Evolutionary conservation across 805 yeast species (phyloP).

Genomic region (Sugiyamaella qingdaonensis): DNA sequence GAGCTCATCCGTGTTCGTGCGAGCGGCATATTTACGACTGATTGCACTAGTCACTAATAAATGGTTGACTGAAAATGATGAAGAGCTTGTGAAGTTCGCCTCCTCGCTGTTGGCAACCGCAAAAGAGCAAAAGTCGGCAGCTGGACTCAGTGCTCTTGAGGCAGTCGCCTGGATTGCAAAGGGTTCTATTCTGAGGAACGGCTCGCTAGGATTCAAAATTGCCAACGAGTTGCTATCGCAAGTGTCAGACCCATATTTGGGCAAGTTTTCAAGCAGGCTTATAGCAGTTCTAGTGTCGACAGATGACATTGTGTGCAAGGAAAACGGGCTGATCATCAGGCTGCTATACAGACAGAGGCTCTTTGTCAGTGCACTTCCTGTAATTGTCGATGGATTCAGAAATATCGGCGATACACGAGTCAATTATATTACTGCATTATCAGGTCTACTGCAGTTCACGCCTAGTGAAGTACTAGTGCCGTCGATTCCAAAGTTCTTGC

Average conservation of each 20-base stretch:
- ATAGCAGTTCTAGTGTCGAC: constrained; percentile 68
- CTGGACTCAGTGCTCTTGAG: constrained; percentile 36
- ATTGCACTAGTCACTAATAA: constrained; percentile 56
- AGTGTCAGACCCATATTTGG: constrained; percentile 29
- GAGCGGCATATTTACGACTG: constrained; percentile 55
- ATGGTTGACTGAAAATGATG: constrained; percentile 37
- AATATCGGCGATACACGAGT: constrained; percentile 35
- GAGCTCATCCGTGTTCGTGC: constrained; percentile 32
- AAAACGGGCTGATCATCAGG: constrained; percentile 54
- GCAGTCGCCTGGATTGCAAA: constrained; percentile 65
- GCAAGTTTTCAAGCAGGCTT: constrained; percentile 46
- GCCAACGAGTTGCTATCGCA: constrained; percentile 35
- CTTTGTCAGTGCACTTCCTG: constrained; percentile 57
- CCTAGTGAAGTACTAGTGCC: constrained; percentile 60
- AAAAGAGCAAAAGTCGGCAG: neutral
- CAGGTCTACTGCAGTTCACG: constrained; percentile 62
- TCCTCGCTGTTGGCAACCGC: neutral
- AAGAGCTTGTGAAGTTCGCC: constrained; percentile 8
- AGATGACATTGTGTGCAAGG: constrained; percentile 53
- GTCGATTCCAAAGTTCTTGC: constrained; percentile 60
- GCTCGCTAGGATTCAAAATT: constrained; percentile 35
- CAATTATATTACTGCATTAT: constrained; percentile 59
- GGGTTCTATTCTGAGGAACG: constrained; percentile 60
- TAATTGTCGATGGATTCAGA: constrained; percentile 47
- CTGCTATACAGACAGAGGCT: constrained; percentile 76